Percentiles rank a stretch among this genome's conserved stretches.
phyloP scores from a whole-genome alignment of 305 asterid species.

The Solanum hybrid region DNA sequence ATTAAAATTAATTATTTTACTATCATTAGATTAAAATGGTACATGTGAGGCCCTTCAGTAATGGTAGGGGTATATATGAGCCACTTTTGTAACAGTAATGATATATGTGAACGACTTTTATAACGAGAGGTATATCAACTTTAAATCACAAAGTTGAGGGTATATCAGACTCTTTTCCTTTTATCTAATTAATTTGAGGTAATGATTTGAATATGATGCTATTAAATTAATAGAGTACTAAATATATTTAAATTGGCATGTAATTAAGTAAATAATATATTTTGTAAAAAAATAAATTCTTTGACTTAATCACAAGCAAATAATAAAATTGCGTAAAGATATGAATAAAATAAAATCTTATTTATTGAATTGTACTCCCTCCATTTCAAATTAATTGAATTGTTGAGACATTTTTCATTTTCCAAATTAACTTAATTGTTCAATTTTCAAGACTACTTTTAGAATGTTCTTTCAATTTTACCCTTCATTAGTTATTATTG shows the following conservation, averaged over 20 bases:
- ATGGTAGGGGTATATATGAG: neutral
- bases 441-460: too few relatives aligned
- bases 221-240: neutral
- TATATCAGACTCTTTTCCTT: too few relatives aligned
- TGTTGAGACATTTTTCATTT: too few relatives aligned
- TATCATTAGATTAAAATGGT: neutral
- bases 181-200: neutral
- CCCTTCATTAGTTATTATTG: too few relatives aligned
- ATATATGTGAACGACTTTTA: neutral
- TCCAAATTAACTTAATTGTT: too few relatives aligned
- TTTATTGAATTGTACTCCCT: neutral
- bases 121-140: neutral
- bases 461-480: too few relatives aligned
- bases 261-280: neutral
- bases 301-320: neutral
- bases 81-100: neutral
- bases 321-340: neutral
- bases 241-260: neutral
- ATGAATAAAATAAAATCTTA: neutral
- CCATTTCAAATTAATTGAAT: too few relatives aligned
- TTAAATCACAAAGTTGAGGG: neutral
- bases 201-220: neutral
- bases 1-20: neutral
- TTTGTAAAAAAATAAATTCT: neutral
- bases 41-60: neutral